phyloP scores from a whole-genome alignment of 192 early-diverging fungal species.

The Obelidium mucronatum region DNA sequence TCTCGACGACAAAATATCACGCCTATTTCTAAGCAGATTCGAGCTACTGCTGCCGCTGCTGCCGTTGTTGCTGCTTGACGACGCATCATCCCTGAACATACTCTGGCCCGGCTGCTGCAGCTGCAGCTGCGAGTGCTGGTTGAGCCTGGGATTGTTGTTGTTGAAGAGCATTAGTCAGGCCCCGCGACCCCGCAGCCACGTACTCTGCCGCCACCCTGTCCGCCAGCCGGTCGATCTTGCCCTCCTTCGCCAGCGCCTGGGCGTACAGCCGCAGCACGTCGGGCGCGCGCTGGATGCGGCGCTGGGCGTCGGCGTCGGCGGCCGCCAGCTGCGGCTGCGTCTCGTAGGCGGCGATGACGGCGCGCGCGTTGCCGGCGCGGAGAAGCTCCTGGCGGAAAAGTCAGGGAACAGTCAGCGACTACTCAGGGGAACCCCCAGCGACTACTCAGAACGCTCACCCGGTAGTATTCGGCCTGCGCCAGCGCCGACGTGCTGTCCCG shows the following conservation, averaged over 20 bases:
- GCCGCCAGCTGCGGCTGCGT: conserved; percentile 3
- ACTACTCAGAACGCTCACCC: neutral
- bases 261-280: neutral
- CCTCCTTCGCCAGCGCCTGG: conserved; percentile 9
- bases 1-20: neutral
- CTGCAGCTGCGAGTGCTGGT: no score
- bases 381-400: neutral
- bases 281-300: neutral
- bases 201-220: neutral
- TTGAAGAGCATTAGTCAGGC: no score
- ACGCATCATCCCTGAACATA: no score
- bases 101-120: no score
- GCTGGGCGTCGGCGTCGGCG: no score
- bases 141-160: no score
- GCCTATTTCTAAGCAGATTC: neutral
- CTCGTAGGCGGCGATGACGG: neutral
- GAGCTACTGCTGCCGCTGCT: no score
- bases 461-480: neutral
- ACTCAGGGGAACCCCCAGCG: no score
- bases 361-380: neutral
- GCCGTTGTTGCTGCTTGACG: no score
- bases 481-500: neutral
- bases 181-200: no score
- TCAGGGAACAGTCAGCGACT: neutral
- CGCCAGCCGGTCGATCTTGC: neutral